Evolutionary conservation across 2,329 filamentous ascomycete genomes (phyloP), one percentile per base, ranked within the genome.

Genomic region (Alternaria sp.): DNA sequence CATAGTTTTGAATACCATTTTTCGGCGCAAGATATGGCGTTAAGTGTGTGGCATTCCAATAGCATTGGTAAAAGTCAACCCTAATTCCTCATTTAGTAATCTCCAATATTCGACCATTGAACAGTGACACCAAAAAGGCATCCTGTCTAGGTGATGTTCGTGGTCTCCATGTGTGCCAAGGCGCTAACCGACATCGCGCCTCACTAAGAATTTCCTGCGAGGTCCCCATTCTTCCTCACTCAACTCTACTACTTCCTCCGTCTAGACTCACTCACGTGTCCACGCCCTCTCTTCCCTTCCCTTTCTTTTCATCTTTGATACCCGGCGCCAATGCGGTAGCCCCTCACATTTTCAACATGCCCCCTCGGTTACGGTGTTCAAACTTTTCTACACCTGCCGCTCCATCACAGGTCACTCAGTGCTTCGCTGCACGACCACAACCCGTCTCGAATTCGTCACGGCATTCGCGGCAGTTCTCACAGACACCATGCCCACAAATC

Each of bases 401-500:
- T 53, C 57, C 68, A 43, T 54, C 63, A 48, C 59, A 63, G 39
- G 48, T 58, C 22, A 58, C 61, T 47, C 62, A 64, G 47, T 68
- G 64, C 61, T 55, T 71, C 24, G 65, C 64, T 28, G 41, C 64
- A 47, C 68, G 66, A 57, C 64, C 72, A 49, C 72, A 71, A 46
- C 65, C 63, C 59, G 67, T 71, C 61, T 57, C 67, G 52, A 68
- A 65, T 30, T 61, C 68, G 51, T 57, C 65, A 42, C 69, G 59
- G 54, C 57, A 64, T 68, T 69, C 67, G 44, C 75, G 76, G 41
- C 67, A 74, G 12, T 79, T 79, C 54, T 78, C 76, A 59, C 75
- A 77, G 46, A 74, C 77, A 65, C 70, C 74, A 68, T 73, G 72
- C 61, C 71, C 68, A 32, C 74, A 73, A 51, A 66, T 81, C 57